Percentiles rank a stretch among this genome's conserved stretches.
These are phyloP conservation scores for Collybia nuda DNA, from an alignment of 768 basidiomycete species.

Conservation along the genomic window DNA sequence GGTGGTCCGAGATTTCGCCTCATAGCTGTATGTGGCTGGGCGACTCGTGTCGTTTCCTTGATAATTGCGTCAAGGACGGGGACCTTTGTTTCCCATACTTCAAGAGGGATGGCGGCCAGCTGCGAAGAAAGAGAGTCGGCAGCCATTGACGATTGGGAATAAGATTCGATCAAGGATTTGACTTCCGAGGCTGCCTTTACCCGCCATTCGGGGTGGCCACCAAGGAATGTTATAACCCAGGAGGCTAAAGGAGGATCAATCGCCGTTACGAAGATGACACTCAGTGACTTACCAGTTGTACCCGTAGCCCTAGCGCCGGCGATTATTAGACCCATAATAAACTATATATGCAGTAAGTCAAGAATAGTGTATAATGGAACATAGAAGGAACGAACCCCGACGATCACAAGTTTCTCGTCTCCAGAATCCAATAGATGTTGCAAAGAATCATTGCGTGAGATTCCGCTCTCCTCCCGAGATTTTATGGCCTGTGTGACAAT, in stretches of 20 bases:
- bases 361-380: conserved; percentile 1
- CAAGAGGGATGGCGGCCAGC: conserved; percentile 61
- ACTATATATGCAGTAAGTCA: conserved; percentile 36
- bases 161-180: conserved; percentile 48
- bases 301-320: conserved; percentile 83
- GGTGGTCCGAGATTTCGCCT: conserved; percentile 77
- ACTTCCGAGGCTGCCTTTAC: conserved; percentile 61
- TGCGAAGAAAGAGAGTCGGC: conserved; percentile 36
- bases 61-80: conserved; percentile 74
- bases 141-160: conserved; percentile 27
- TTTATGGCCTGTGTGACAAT: conserved; percentile 60
- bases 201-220: conserved; percentile 65
- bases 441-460: conserved; percentile 62
- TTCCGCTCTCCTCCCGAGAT: conserved; percentile 55
- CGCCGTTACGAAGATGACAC: neutral
- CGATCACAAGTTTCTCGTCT: conserved; percentile 66
- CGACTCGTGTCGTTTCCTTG: conserved; percentile 74
- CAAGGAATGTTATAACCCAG: conserved; percentile 75
- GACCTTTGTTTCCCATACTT: conserved; percentile 68
- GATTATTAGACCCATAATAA: conserved; percentile 79
- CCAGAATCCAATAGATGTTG: conserved; percentile 73
- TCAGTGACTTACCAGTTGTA: conserved; percentile 49
- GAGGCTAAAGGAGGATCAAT: conserved; percentile 41
- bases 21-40: conserved; percentile 81
- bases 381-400: conserved; percentile 52